Percentiles rank a stretch among this genome's conserved stretches.
phyloP scores from a whole-genome alignment of 2,329 filamentous ascomycete species.

The Pseudogymnoascus sp. region DNA sequence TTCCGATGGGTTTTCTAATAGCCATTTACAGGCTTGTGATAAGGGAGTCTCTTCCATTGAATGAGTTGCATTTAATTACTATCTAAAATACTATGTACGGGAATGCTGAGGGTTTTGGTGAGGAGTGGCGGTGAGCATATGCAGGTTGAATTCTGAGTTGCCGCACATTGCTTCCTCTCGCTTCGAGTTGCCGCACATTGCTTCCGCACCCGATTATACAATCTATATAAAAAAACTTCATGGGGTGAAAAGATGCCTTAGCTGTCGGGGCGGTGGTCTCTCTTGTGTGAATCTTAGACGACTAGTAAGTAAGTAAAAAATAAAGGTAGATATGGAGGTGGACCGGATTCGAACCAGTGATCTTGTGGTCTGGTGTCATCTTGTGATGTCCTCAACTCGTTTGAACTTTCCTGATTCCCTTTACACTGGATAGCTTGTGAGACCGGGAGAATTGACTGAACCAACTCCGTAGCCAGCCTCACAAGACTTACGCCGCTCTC shows the following conservation, averaged over 20 bases:
- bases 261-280: background rate
- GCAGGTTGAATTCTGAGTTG: too few relatives aligned
- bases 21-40: too few relatives aligned
- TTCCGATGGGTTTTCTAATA: too few relatives aligned
- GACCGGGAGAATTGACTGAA: background rate
- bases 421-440: background rate
- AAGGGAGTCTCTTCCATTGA: too few relatives aligned
- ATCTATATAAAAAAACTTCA: background rate
- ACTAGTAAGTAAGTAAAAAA: background rate
- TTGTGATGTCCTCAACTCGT: background rate
- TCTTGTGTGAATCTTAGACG: background rate
- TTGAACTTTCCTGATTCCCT: background rate
- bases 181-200: too few relatives aligned
- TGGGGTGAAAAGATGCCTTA: background rate
- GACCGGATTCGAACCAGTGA: background rate
- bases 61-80: too few relatives aligned
- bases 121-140: too few relatives aligned
- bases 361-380: background rate
- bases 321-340: background rate
- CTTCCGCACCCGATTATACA: too few relatives aligned
- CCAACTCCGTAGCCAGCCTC: background rate
- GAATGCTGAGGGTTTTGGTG: too few relatives aligned
- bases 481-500: background rate
- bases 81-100: too few relatives aligned
- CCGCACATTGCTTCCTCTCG: too few relatives aligned